Base-by-base conservation (phyloP, 2,329 filamentous ascomycete species). In the Sporothrix pallida region DNA sequence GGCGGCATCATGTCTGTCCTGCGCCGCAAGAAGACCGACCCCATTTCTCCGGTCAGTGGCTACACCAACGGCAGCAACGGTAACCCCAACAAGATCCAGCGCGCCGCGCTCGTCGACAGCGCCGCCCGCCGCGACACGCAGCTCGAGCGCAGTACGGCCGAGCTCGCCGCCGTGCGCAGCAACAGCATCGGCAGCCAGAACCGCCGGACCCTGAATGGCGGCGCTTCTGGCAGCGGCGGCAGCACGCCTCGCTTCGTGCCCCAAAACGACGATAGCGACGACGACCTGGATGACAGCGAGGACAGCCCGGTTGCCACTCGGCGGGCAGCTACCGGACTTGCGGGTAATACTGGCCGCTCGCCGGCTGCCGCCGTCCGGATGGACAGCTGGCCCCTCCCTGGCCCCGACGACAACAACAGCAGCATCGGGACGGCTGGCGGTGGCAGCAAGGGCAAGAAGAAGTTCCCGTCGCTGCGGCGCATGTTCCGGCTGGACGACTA, bases 391-490 rank as follows among this genome's bases (percentile, higher is more conserved):
- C 62, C 62, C n/a, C 42, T 67, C 0, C 62, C 62, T 4, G 62
- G 42, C 10, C 62, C 20, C 9, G 56, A 15, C 17, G 67, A 31
- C 42, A n/a, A 42, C 23, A 48, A 15, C 13, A 44, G 31, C 37
- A 20, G 48, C 42, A 50, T 20, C 37, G 67, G 60, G 37, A 44
- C 54, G 46, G 46, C 20, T n/a, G 3, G 31, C 44, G 7, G 52
- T n/a, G 37, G 7, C 60, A n/a, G 54, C 4, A 80, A 77, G 75
- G 86, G 82, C 83, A 89, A 87, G 83, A 93, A 93, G 86, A 92
- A 91, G 81, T 93, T 93, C 81, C 86, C 86, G 58, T 83, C 84
- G 72, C 81, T 93, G 79, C 88, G 91, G 80, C 88, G 85, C 80
- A 91, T 91, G 80, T 92, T 93, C 81, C 80, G 84, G 58, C 79